Base-by-base conservation (phyloP, 192 early-diverging fungal genomes). In the Dissophora globulifera region DNA sequence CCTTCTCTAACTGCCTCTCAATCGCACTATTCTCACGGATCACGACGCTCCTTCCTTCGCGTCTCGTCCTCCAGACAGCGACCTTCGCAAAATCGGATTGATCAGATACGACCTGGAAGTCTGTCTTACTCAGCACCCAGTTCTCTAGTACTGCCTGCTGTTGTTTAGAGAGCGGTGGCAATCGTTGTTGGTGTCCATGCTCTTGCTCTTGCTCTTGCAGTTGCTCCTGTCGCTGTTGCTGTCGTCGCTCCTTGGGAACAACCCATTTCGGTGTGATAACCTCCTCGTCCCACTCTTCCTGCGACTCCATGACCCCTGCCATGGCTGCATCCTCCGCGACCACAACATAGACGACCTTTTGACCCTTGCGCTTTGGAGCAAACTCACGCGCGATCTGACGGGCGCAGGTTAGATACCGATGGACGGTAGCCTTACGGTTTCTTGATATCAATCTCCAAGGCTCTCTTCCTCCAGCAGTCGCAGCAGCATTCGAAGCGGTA, bases 81-180 rank as follows among this genome's bases (percentile, higher is more conserved):
- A 61, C 67, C 22, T 58, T 58, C 15, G 67, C 67, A 19, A 69
- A 69, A 40, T 69, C 57, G 1, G 67, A 69, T 25, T 69, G 57
- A 29, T 69, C 55, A 6, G 65, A 68, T 4, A 58, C 65, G 35
- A 68, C 65, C 40, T 68, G 65, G 26, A 49, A 68, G 8, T 67
- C 55, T 0, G 56, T 68, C 65, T 51, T 68, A 20, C 65, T 68
- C 32, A 68, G 48, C 1, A 68, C 31, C 66, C 48, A 59, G 41
- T 59, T 59, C 16, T 68, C 66, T 22, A 68, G 27, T 6, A 59
- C 57, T 5, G 27, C 40, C 12, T 59, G 57, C 15, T 68, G 66
- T 9, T 58, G 38, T 22, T 50, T 50, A 32, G 66, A 45, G 16
- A 68, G 8, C 27, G 15, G 35, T 22, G 31, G 6, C 22, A 19